Evolutionary conservation across 495 filamentous ascomycete genomes (phyloP).

Genomic region (Aspergillus avenaceus): DNA sequence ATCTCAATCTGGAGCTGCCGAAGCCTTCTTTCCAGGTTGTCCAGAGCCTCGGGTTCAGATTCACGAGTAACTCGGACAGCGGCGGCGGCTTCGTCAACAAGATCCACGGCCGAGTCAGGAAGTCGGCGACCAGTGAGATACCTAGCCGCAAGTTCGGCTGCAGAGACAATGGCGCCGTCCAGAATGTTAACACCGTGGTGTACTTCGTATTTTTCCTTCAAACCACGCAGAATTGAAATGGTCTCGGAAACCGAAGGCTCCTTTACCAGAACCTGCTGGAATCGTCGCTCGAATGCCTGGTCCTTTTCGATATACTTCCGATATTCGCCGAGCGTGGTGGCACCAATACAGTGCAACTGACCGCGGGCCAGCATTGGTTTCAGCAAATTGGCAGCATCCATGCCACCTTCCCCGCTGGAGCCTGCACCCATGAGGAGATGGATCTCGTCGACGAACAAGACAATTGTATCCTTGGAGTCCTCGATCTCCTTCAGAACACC

Average conservation of each 20-base stretch:
- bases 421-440: slow-evolving; percentile 98
- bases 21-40: slow-evolving; percentile 82
- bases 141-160: slow-evolving; percentile 82
- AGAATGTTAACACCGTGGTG: slow-evolving; percentile 97
- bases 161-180: slow-evolving; percentile 86
- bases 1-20: slow-evolving; percentile 96
- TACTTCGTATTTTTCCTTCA: slow-evolving; percentile 96
- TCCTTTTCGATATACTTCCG: slow-evolving; percentile 99
- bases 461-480: slow-evolving; percentile 93
- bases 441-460: slow-evolving; percentile 97
- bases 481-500: slow-evolving; percentile 95
- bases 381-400: slow-evolving; percentile 96
- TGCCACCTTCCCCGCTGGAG: slow-evolving; percentile 87
- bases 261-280: slow-evolving; percentile 95
- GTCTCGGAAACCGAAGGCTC: slow-evolving; percentile 87
- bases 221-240: slow-evolving; percentile 90
- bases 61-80: slow-evolving; percentile 92
- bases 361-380: slow-evolving; percentile 97
- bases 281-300: slow-evolving; percentile 93
- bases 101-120: slow-evolving; percentile 92
- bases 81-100: slow-evolving; percentile 94
- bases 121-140: slow-evolving; percentile 88
- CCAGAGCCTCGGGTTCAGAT: slow-evolving; percentile 90
- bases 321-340: slow-evolving; percentile 91
- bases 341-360: slow-evolving; percentile 95